Evolutionary conservation across 495 filamentous ascomycete genomes (phyloP).

Genomic region (Parathielavia appendiculata): DNA sequence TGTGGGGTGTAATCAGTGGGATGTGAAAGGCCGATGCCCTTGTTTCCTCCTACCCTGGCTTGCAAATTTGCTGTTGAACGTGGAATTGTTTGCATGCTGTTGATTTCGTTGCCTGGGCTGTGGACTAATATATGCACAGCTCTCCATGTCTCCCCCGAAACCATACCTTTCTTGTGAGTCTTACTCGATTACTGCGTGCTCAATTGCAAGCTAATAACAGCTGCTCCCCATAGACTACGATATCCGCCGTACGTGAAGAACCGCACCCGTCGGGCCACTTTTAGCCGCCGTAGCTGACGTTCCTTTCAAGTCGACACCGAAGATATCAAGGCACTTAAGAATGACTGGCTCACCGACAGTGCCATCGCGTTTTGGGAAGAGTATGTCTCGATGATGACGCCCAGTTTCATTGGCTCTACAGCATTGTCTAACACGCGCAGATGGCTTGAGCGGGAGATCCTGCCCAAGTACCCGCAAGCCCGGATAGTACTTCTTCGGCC

Average conservation of each 20-base stretch:
- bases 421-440: constrained; percentile 38
- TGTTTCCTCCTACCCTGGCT: not conserved
- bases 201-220: constrained; percentile 7
- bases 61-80: not conserved
- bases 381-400: constrained; percentile 47
- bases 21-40: not conserved
- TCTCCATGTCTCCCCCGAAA: constrained; percentile 32
- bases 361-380: constrained; percentile 98
- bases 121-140: constrained; percentile 11
- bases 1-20: not conserved
- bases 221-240: constrained; percentile 37
- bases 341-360: constrained; percentile 98
- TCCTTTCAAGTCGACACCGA: constrained; percentile 48
- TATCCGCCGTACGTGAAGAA: constrained; percentile 36
- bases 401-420: not conserved
- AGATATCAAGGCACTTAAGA: constrained; percentile 79
- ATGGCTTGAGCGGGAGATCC: constrained; percentile 84
- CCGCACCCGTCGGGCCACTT: not conserved
- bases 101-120: not conserved
- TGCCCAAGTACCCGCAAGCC: constrained; percentile 66
- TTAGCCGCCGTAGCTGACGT: constrained; percentile 15
- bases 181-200: not conserved
- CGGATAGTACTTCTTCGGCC: constrained; percentile 89
- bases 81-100: not conserved
- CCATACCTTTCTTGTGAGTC: constrained; percentile 44